Base-by-base conservation (phyloP, 306 rosid genomes). In the Parietaria judaica region DNA sequence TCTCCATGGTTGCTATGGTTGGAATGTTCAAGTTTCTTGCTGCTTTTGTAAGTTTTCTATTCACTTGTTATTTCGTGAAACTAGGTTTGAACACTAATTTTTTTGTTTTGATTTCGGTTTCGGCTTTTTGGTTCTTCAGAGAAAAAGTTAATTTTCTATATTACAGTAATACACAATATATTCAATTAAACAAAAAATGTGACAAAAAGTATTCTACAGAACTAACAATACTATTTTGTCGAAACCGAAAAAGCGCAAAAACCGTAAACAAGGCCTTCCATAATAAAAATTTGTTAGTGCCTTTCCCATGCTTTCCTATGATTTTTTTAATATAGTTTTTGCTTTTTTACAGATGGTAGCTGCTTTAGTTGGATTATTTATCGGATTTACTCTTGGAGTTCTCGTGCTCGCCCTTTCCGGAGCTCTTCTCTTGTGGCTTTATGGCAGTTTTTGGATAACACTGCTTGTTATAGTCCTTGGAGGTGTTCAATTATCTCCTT, bases 401-500 rank as follows among this genome's bases (percentile, higher is more conserved):
- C 72, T 86, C 79, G 79, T 79, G 35, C 80, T 86, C 72, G 87
- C 86, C 51, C 53, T 88, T 75, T 69, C 81, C 66, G 97, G 97
- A 71, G 69, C 80, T 72, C 56, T 79, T 58, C 79, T 74, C 72
- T 76, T 94, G 86, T 88, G 99, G 99, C 75, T 94, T 56, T 94
- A 82, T 61, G 97, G 99, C 66, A 88, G 90, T 82, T 88, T 94
- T 75, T 94, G 99, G 99, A 84, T 81, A 65, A 88, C 99, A 3
- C 3, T 67, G 55, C 64, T 85, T 70, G 70, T 86, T 74, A 78
- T 94, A 74, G 53, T 86, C 60, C 79, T 86, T 54, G 99, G 91
- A 94, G 99, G 99, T 94, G 78, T 81, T 72, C 66, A 43, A 56
- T 70, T 66, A 44, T 60, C 73, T 61, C 46, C 54, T 31, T 56